Percentiles rank a stretch among this genome's conserved stretches.
Evolutionary conservation across 2,329 filamentous ascomycete genomes (phyloP).

Genomic region (Fusarium xyrophilum): DNA sequence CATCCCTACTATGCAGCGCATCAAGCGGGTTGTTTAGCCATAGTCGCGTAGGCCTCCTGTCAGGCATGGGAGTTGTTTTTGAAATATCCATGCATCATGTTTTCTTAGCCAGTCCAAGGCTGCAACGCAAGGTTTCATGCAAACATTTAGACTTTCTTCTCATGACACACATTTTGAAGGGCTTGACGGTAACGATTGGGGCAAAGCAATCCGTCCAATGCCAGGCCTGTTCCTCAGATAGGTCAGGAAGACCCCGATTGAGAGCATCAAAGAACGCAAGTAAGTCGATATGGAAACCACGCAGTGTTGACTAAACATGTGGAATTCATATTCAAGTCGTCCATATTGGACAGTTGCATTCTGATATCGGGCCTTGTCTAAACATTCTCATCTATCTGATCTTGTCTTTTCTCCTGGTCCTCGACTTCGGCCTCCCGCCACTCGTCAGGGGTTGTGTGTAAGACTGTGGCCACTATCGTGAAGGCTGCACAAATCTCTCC

Average conservation of each 20-base stretch:
- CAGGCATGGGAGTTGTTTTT: not conserved
- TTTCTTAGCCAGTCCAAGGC: not conserved
- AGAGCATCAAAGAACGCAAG: not conserved
- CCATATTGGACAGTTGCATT: not conserved
- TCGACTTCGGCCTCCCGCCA: constrained; percentile 28
- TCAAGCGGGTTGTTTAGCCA: not conserved
- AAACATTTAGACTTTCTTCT: not conserved
- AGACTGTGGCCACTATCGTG: constrained; percentile 16
- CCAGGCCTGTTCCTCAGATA: not conserved
- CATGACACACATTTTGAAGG: not conserved
- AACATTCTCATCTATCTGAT: constrained; percentile 11
- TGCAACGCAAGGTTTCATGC: not conserved
- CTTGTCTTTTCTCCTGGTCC: constrained; percentile 14
- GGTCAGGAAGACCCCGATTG: not conserved
- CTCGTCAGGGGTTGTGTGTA: constrained; percentile 28
- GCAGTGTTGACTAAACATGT: not conserved
- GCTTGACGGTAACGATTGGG: not conserved
- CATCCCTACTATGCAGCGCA: not conserved
- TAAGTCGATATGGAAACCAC: not conserved
- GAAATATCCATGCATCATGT: not conserved
- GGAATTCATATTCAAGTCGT: not conserved
- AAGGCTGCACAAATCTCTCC: constrained; percentile 27
- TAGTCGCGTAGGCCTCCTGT: not conserved
- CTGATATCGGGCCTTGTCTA: not conserved
- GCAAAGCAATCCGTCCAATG: not conserved